These are phyloP conservation scores for Fistulifera solaris DNA, from an alignment of 108 stramenopile species.

Conservation along the genomic window DNA sequence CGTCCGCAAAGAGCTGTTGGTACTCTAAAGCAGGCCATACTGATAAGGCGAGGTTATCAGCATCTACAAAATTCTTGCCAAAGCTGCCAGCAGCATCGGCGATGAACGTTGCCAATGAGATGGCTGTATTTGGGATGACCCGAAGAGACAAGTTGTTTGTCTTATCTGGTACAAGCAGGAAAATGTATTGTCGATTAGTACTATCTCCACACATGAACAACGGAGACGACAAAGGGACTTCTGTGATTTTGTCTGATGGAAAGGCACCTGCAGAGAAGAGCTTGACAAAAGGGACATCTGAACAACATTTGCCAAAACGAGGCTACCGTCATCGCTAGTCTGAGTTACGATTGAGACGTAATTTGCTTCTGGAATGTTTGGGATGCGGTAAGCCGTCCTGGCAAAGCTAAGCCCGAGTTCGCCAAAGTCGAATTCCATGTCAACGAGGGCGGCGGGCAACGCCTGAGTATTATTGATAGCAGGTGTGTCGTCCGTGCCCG, in stretches of 20 bases:
- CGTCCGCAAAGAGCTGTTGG: constrained; percentile 60
- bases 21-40: constrained; percentile 65
- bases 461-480: neutral
- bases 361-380: constrained; percentile 35
- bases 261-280: constrained; percentile 27
- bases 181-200: constrained; percentile 24
- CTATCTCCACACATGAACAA: constrained; percentile 20
- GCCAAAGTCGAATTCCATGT: constrained; percentile 40
- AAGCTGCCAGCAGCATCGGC: constrained; percentile 8
- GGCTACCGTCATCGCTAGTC: constrained; percentile 32
- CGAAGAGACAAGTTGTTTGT: neutral
- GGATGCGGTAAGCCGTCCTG: constrained; percentile 43
- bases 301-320: constrained; percentile 23
- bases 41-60: constrained; percentile 21
- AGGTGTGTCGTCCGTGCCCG: constrained; percentile 5
- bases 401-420: constrained; percentile 31
- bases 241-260: constrained; percentile 38
- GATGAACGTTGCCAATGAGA: constrained; percentile 12
- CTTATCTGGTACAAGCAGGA: constrained; percentile 22
- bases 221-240: constrained; percentile 4
- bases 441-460: constrained; percentile 15
- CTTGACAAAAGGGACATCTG: constrained; percentile 3
- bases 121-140: constrained; percentile 19
- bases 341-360: constrained; percentile 41
- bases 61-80: constrained; percentile 29